Percentiles rank a stretch among this genome's conserved stretches.
These are phyloP conservation scores for Backusella sp. DNA, from an alignment of 192 early-diverging fungal species.

Conservation along the genomic window DNA sequence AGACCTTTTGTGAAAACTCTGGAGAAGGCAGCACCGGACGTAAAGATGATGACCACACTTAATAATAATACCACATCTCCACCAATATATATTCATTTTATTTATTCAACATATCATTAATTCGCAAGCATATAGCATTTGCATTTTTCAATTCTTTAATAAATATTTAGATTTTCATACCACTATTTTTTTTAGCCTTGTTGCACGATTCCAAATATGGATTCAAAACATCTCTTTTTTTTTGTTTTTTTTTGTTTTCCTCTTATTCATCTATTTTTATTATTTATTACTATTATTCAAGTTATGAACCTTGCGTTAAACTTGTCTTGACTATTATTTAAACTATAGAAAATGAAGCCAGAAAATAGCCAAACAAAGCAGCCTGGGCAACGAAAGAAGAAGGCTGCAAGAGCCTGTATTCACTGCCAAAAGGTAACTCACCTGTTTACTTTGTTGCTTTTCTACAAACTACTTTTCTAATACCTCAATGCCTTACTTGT, in stretches of 20 bases:
- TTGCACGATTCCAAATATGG: not conserved
- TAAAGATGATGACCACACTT: not conserved
- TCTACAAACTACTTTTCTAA: not conserved
- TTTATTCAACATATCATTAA: not conserved
- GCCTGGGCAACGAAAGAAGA: conserved; percentile 30
- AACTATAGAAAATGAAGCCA: not conserved
- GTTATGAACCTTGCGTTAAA: conserved; percentile 3
- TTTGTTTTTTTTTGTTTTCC: not conserved
- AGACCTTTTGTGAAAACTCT: not conserved
- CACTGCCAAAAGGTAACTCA: conserved; percentile 63
- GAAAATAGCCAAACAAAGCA: conserved; percentile 10
- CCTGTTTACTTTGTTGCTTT: not conserved
- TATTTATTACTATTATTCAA: conserved; percentile 3
- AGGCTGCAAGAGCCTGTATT: conserved; percentile 49
- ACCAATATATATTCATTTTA: not conserved
- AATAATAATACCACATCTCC: not conserved
- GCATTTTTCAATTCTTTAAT: not conserved
- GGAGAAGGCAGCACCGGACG: not conserved
- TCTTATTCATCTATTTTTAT: not conserved
- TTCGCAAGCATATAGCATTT: not conserved
- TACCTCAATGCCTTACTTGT: not conserved
- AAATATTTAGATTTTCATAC: not conserved
- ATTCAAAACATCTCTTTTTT: not conserved
- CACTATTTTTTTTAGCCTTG: not conserved
- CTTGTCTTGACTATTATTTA: not conserved